Conservation (phyloP, 441 rosid genomes). For the Mallotus japonicus region DNA sequence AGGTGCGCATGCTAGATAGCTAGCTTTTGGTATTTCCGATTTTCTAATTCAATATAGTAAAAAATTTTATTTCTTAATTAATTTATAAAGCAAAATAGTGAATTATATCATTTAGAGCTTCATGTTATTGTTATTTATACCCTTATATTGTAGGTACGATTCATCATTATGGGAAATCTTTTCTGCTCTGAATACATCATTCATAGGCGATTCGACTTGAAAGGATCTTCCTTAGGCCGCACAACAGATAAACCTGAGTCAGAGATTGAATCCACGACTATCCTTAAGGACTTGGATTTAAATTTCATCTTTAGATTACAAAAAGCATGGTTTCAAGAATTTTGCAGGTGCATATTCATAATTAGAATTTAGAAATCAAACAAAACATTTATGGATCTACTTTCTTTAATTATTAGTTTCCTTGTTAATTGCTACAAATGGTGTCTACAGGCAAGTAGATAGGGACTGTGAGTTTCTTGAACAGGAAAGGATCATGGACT, state of each 20-base stretch:
- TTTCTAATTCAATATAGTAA: no score
- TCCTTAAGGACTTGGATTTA: slow-evolving; percentile 95
- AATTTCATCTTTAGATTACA: slow-evolving; percentile 72
- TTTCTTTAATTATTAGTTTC: neutral
- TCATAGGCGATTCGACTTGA: slow-evolving; percentile 87
- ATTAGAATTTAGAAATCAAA: neutral
- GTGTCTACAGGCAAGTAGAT: slow-evolving; percentile 71
- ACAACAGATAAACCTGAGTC: slow-evolving; percentile 75
- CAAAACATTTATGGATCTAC: neutral
- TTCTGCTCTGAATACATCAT: slow-evolving; percentile 74
- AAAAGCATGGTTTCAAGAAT: slow-evolving; percentile 85
- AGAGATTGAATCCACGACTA: slow-evolving; percentile 75
- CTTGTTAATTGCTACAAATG: neutral
- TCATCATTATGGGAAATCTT: slow-evolving; percentile 93
- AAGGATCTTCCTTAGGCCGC: slow-evolving; percentile 96
- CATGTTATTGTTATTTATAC: neutral
- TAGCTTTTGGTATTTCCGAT: no score
- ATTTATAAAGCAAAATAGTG: neutral
- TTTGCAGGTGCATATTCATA: slow-evolving; percentile 54
- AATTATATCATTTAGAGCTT: no score
- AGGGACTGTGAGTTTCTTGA: slow-evolving; percentile 91
- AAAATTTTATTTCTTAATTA: neutral
- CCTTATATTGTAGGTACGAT: slow-evolving; percentile 56
- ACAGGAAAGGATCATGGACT: slow-evolving; percentile 95
- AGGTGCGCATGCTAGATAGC: slow-evolving; percentile 37